Base-by-base conservation (phyloP, 139 green algal genomes). In the Closterium sp. region DNA sequence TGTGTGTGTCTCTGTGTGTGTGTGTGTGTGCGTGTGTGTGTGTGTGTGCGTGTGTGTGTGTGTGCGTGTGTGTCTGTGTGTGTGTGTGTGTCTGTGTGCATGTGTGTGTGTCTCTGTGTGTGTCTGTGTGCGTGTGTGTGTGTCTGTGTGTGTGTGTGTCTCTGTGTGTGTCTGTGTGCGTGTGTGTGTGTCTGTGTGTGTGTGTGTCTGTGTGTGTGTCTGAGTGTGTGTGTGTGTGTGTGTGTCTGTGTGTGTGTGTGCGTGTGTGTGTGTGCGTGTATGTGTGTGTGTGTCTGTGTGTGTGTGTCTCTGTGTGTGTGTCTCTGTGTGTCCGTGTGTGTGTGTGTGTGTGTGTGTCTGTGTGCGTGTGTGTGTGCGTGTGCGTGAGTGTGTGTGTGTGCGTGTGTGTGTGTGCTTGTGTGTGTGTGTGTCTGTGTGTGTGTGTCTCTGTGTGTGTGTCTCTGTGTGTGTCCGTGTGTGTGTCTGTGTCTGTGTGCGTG, bases 21-120 rank as follows among this genome's bases (percentile, higher is more conserved):
- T 84, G 6, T 84, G 69, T 84, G 69, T 84, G 69, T 84, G 69
- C 9, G 69, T 84, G 69, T 84, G 69, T 84, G 6, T 84, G 69
- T 84, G 69, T 84, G 69, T 84, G 69, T 84, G 69, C 9, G 69
- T 84, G 69, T 84, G 69, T 84, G 69, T 84, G 69, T 84, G 69
- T 84, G 69, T 84, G 69, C 9, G 69, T 84, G 69, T 84, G 69
- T 84, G 69, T 84, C 4, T 84, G 69, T 84, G 69, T 84, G 69
- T 7, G 69, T 12, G 69, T 30, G 69, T 84, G 69, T 84, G n/a
- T n/a, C n/a, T n/a, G n/a, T n/a, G n/a, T n/a, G n/a, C n/a, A n/a
- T n/a, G n/a, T n/a, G n/a, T n/a, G n/a, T n/a, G n/a, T n/a, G n/a
- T n/a, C n/a, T n/a, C n/a, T n/a, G n/a, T n/a, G n/a, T n/a, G n/a